phyloP scores from a whole-genome alignment of 2,329 filamentous ascomycete genomes.

The Basipetospora chlamydospora region DNA sequence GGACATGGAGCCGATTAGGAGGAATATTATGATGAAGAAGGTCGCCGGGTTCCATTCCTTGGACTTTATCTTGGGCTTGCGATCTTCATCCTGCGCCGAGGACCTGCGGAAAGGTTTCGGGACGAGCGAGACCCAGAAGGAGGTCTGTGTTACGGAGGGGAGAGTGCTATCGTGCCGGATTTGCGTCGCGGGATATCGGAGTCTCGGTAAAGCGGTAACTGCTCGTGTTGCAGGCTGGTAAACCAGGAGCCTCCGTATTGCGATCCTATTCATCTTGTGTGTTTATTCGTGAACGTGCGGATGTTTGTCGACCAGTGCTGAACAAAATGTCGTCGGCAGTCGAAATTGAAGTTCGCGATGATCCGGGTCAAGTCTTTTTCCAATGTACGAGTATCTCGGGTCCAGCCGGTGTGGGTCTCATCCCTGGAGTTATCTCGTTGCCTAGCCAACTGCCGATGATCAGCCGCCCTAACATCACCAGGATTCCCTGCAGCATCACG shows the following conservation, averaged over 20 bases:
- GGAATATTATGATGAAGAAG: constrained; percentile 68
- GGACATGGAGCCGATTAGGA: constrained; percentile 86
- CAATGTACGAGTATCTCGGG: too few relatives aligned
- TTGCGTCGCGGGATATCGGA: not conserved
- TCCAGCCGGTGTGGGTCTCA: too few relatives aligned
- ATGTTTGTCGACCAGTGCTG: too few relatives aligned
- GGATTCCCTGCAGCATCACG: not conserved
- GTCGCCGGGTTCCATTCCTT: constrained; percentile 69
- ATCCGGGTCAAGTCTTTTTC: too few relatives aligned
- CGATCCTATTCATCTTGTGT: not conserved
- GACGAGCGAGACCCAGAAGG: constrained; percentile 56
- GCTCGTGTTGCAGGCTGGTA: not conserved
- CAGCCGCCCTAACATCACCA: constrained; percentile 12
- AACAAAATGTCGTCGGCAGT: too few relatives aligned
- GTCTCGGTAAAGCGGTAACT: not conserved
- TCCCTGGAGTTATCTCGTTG: too few relatives aligned
- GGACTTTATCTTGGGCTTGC: constrained; percentile 21
- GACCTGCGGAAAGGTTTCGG: constrained; percentile 47
- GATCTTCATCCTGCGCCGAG: constrained; percentile 13
- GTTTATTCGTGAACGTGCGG: too few relatives aligned
- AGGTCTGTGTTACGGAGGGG: constrained; percentile 38
- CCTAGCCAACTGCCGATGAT: constrained; percentile 22
- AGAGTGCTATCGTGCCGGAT: constrained; percentile 23
- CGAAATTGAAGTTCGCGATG: too few relatives aligned
- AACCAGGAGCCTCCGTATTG: not conserved